Evolutionary conservation across 2,329 filamentous ascomycete species (phyloP).

Genomic region (Hypoxylon sp.): DNA sequence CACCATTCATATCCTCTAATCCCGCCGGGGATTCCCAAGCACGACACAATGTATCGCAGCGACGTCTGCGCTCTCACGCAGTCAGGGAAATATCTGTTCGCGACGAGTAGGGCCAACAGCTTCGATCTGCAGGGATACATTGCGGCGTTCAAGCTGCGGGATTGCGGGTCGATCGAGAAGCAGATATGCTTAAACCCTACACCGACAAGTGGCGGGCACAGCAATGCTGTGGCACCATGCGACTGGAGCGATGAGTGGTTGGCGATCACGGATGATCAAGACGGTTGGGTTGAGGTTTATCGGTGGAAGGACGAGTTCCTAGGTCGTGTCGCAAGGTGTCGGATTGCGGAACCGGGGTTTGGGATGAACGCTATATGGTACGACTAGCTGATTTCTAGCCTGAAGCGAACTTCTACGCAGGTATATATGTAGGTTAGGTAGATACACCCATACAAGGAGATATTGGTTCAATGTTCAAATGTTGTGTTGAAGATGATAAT

Average conservation of each 20-base stretch:
- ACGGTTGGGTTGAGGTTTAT: slow-evolving; percentile 90
- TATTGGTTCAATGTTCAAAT: not conserved
- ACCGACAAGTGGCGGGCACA: slow-evolving; percentile 88
- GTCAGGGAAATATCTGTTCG: slow-evolving; percentile 83
- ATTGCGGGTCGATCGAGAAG: slow-evolving; percentile 78
- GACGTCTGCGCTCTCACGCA: slow-evolving; percentile 84
- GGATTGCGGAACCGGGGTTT: slow-evolving; percentile 89
- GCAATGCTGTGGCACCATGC: slow-evolving; percentile 87
- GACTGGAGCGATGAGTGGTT: slow-evolving; percentile 90
- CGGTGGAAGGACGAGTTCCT: slow-evolving; percentile 87
- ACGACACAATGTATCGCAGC: slow-evolving; percentile 79
- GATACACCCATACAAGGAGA: not conserved
- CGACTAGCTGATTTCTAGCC: slow-evolving; percentile 65
- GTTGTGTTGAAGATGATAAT: not conserved
- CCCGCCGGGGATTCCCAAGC: slow-evolving; percentile 75
- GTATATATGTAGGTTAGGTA: not conserved
- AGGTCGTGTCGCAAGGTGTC: slow-evolving; percentile 80
- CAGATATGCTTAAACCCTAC: slow-evolving; percentile 88
- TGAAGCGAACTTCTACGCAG: not conserved
- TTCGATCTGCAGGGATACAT: slow-evolving; percentile 86
- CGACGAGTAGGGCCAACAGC: slow-evolving; percentile 84
- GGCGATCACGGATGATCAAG: slow-evolving; percentile 90
- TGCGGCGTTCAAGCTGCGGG: slow-evolving; percentile 80
- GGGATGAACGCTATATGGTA: slow-evolving; percentile 99
- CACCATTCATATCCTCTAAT: slow-evolving; percentile 83